Evolutionary conservation across 2,329 filamentous ascomycete species (phyloP), one percentile per base, ranked within the genome.

Genomic region (Emericellopsis cladophorae): DNA sequence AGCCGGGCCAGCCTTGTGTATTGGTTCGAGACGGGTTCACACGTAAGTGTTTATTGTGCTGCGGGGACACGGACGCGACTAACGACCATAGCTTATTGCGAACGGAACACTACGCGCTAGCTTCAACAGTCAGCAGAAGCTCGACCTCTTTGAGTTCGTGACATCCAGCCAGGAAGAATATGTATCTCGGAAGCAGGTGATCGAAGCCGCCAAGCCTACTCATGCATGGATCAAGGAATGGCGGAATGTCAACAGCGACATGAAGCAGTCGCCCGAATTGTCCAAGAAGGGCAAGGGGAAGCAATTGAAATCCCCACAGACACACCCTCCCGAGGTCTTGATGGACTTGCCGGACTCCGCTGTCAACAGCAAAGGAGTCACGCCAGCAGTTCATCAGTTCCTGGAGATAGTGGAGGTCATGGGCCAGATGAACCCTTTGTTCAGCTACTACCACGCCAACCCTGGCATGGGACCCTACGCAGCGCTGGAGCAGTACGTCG

Each of bases 81-180:
- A 29, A 29, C 9, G 11, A n/a, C 29, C 26, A 15, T 47, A 90
- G 81, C 68, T 93, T 32, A 78, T 93, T 39, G 80, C 83, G 9
- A 76, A 69, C n/a, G 90, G 90, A 35, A 78, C 72, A 5, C 64
- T 96, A 22, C 79, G 80, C 38, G 88, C 82, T 1, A 77, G 86
- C 45, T 94, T 95, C 54, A 84, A 93, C 50, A 67, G 66, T 8
- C 74, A 83, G 31, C 81, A 87, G 46, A 87, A 83, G 57, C 81
- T 98, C 44, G 86, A 95, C 46, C 68, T 87, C 45, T 72, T 96
- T 38, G 86, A 95, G 51, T 89, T 96, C 49, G 70, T 79, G 37
- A 86, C 84, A 2, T 74, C 69, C 31, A 72, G 70, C 39, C 83
- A 93, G 52, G 84, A 89, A 49, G 89, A 96, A 60, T 95, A 83